Evolutionary conservation across 2,329 filamentous ascomycete species (phyloP).

Genomic region (Tolypocladium endophyticum): DNA sequence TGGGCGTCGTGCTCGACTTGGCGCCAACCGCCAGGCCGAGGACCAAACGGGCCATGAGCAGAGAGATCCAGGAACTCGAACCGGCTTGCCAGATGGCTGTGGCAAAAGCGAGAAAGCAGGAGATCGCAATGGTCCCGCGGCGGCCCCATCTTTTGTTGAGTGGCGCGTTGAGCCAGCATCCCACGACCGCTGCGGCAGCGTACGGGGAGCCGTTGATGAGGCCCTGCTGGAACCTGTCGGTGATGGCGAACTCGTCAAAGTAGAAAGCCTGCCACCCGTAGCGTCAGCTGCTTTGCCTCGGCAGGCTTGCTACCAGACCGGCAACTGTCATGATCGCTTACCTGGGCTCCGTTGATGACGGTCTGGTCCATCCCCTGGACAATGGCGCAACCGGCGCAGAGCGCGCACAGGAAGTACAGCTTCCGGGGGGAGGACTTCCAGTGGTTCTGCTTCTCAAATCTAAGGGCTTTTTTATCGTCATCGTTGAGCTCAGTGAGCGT

Average conservation of each 20-base stretch:
- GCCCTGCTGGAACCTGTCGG: slow-evolving; percentile 36
- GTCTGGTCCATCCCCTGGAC: slow-evolving; percentile 60
- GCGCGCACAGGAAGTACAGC: slow-evolving; percentile 23
- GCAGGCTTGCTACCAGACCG: not conserved
- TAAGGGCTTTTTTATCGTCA: slow-evolving; percentile 16
- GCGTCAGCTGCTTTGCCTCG: not conserved
- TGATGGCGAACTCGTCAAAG: slow-evolving; percentile 18
- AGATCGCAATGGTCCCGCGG: slow-evolving; percentile 8
- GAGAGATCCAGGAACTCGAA: slow-evolving; percentile 20
- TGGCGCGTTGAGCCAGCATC: slow-evolving; percentile 22
- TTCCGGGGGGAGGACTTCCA: slow-evolving; percentile 20
- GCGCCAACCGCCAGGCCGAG: slow-evolving; percentile 60
- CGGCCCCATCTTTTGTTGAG: slow-evolving; percentile 8
- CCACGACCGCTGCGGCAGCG: slow-evolving; percentile 6
- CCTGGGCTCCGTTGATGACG: slow-evolving; percentile 53
- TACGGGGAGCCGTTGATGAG: slow-evolving; percentile 9
- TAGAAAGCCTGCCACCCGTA: slow-evolving; percentile 23
- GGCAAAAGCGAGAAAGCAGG: slow-evolving; percentile 7
- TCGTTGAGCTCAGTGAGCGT: slow-evolving; percentile 13
- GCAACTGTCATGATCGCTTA: slow-evolving; percentile 11
- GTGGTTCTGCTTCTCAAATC: slow-evolving; percentile 16
- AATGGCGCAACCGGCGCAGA: slow-evolving; percentile 35
- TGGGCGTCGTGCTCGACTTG: slow-evolving; percentile 53
- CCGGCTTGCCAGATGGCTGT: slow-evolving; percentile 12
- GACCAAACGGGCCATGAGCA: slow-evolving; percentile 53